Evolutionary conservation across 768 basidiomycete species (phyloP).

Genomic region (Antrodiella citrinella): DNA sequence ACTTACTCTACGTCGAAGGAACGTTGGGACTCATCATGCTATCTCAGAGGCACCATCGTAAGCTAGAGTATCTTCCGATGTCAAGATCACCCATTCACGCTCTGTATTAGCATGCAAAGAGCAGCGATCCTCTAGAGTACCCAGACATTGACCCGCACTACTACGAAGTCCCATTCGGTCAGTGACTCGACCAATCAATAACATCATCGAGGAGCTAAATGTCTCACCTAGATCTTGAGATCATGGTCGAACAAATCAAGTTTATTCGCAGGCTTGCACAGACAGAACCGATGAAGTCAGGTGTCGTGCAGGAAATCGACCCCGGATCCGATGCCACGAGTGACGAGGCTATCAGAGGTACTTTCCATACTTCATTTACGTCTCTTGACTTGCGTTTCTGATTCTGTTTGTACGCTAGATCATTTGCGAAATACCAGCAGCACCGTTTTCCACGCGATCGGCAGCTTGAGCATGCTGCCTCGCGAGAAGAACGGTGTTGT

Average conservation of each 20-base stretch:
- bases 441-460: slow-evolving; percentile 1
- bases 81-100: too few species aligned
- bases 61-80: too few species aligned
- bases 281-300: slow-evolving; percentile 14
- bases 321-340: neutral
- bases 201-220: neutral
- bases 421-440: neutral
- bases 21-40: too few species aligned
- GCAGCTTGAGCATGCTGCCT: slow-evolving; percentile 4
- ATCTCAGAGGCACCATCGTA: neutral
- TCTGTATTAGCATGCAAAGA: neutral
- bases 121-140: slow-evolving; percentile 18
- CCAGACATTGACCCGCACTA: slow-evolving; percentile 26
- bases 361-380: neutral
- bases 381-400: neutral
- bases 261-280: slow-evolving; percentile 18
- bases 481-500: slow-evolving; percentile 5
- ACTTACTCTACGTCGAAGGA: too few species aligned
- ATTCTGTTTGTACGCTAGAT: neutral
- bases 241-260: slow-evolving; percentile 23
- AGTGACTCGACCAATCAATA: neutral
- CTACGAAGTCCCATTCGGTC: slow-evolving; percentile 13
- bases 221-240: slow-evolving; percentile 16
- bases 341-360: neutral
- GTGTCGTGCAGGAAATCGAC: slow-evolving; percentile 1